phyloP scores from a whole-genome alignment of 257 asterid species.

The Solanum megistacrolobum region DNA sequence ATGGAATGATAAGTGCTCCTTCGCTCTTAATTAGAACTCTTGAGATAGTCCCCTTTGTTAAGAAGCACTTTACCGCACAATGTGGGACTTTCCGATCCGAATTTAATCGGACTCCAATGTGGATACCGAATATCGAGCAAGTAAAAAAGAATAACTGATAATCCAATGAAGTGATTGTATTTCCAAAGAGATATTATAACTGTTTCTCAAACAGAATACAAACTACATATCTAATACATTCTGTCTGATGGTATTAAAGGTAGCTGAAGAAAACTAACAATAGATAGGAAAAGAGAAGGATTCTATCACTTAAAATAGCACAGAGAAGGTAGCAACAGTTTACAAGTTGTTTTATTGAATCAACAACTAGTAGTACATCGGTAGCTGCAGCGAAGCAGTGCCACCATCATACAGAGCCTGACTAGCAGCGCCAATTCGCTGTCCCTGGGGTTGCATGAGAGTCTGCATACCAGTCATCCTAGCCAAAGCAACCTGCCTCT shows the following conservation, averaged over 20 bases:
- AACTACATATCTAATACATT: neutral
- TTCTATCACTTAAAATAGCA: neutral
- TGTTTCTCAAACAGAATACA: neutral
- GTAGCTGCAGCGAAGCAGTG: slow-evolving; percentile 41
- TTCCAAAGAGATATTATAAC: neutral
- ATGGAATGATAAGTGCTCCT: no score
- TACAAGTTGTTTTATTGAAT: neutral
- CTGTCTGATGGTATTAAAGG: neutral
- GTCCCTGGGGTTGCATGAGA: slow-evolving; percentile 54
- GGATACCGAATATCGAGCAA: no score
- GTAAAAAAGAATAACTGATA: no score
- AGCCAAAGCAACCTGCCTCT: slow-evolving; percentile 50
- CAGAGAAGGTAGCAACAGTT: neutral
- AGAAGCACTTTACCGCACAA: no score
- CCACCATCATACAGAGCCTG: slow-evolving; percentile 51
- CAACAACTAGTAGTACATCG: slow-evolving; percentile 36
- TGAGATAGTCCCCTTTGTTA: no score
- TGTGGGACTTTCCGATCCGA: rapidly evolving
- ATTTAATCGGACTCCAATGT: no score
- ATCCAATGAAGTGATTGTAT: neutral
- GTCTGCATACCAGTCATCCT: slow-evolving; percentile 54
- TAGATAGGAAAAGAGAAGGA: neutral
- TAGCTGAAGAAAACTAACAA: neutral
- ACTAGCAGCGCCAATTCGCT: slow-evolving; percentile 39
- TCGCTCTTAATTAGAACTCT: no score